Evolutionary conservation across 345 rosid species (phyloP).

Genomic region (Rhodamnia argentea): DNA sequence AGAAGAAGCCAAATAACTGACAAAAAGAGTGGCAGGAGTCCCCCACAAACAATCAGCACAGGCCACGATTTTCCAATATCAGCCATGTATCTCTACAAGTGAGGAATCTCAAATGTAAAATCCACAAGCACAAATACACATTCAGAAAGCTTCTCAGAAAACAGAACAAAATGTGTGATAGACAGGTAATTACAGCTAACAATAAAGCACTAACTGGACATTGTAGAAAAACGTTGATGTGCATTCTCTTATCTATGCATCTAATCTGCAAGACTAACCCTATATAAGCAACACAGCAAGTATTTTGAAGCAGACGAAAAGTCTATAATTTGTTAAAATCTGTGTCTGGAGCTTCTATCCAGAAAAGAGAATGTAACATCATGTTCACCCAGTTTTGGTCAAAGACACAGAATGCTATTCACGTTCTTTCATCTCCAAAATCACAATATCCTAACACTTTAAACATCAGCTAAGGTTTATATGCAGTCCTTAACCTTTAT

Average conservation of each 20-base stretch:
- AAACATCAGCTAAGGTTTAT: not conserved
- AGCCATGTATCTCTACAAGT: slow-evolving; percentile 83
- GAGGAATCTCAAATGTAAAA: not conserved
- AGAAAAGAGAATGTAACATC: not conserved
- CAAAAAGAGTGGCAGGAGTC: slow-evolving; percentile 75
- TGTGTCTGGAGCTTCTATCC: not conserved
- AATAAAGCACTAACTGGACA: not conserved
- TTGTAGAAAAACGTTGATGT: not conserved
- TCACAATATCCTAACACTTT: not conserved
- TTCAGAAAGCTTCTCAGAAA: not conserved
- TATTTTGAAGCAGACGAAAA: not conserved
- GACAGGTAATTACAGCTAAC: not conserved
- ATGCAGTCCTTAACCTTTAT: not conserved
- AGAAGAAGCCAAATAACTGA: slow-evolving; percentile 89
- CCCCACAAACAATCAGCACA: slow-evolving; percentile 89
- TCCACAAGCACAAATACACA: not conserved
- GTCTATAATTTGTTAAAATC: not conserved
- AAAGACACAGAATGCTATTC: not conserved
- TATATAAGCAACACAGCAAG: not conserved
- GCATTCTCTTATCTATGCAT: not conserved
- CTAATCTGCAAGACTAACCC: not conserved
- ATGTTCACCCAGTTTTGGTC: not conserved
- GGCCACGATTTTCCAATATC: slow-evolving; percentile 97
- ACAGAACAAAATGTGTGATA: not conserved
- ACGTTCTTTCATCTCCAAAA: not conserved